Evolutionary conservation across 192 early-diverging fungal species (phyloP), one percentile per base, ranked within the genome.

Genomic region (Linnemannia elongata): DNA sequence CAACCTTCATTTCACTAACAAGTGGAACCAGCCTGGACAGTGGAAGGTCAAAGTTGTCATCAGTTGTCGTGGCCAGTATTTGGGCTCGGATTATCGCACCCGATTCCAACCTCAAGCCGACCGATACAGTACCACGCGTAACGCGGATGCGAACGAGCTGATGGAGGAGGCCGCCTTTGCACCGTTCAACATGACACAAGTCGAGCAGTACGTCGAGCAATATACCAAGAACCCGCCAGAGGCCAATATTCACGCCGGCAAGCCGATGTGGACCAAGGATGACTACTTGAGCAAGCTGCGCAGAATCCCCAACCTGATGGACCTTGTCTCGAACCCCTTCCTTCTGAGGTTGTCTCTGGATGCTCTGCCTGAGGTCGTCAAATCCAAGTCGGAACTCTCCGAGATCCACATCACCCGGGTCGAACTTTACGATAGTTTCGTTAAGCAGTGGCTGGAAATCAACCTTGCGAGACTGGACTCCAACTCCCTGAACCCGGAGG

Each of bases 261-360:
- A 73, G 24, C n/a, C 24, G 44, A 13, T 49, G 39, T 73, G 72
- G 72, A 49, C 24, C 44, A 45, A 45, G 9, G 72, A 73, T 13
- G 39, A 73, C 8, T 73, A 73, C 13, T n/a, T 73, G 41, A n/a
- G 30, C 22, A 73, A 30, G n/a, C 9, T 73, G 39, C 20, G 6
- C n/a, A 73, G 30, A 20, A 45, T 73, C 44, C 72, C 72, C 27
- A 73, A 71, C 71, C 55, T 80, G 33, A 33, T 63, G 42, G 78
- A 73, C 1, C 78, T 80, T 24, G 72, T 80, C 30, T 73, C 35
- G 45, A 80, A 74, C 69, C 78, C 78, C 6, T 80, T 80, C 41
- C 78, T 80, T 54, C 20, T 80, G 71, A 57, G 5, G 33, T 17
- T 80, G 27, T 72, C 72, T 6, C 39, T 80, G 47, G 9, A 33